Evolutionary conservation across 2,329 filamentous ascomycete genomes (phyloP).

Genomic region (Daldinia eschscholtzii): DNA sequence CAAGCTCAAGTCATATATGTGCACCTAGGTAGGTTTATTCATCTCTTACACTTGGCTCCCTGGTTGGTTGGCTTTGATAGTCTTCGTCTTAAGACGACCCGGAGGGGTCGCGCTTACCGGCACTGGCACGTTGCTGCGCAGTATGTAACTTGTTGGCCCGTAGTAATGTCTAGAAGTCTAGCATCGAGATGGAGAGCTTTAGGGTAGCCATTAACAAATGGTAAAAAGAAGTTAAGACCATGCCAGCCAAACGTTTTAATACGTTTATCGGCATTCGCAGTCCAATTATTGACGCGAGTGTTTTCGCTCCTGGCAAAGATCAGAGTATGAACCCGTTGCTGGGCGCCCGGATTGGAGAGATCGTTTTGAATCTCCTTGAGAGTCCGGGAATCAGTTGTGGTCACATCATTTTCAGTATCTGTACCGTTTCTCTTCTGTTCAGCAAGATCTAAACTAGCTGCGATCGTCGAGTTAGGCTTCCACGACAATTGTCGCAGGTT

Average conservation of each 20-base stretch:
- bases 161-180: slow-evolving; percentile 17
- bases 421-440: slow-evolving; percentile 37
- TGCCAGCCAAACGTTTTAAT: slow-evolving; percentile 51
- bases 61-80: slow-evolving; percentile 28
- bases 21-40: slow-evolving; percentile 24
- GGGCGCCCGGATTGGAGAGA: slow-evolving; percentile 67
- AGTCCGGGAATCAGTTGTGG: slow-evolving; percentile 71
- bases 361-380: slow-evolving; percentile 67
- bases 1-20: slow-evolving; percentile 24
- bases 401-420: slow-evolving; percentile 57
- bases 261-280: slow-evolving; percentile 64
- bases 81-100: slow-evolving; percentile 25
- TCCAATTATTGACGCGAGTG: slow-evolving; percentile 63
- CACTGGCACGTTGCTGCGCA: slow-evolving; percentile 19
- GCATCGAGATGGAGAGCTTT: slow-evolving; percentile 21
- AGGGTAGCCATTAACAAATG: slow-evolving; percentile 15
- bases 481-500: slow-evolving; percentile 23
- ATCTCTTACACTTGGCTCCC: slow-evolving; percentile 18
- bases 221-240: slow-evolving; percentile 16
- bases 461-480: slow-evolving; percentile 36
- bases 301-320: slow-evolving; percentile 70
- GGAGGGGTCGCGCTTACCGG: slow-evolving; percentile 8
- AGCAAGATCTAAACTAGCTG: slow-evolving; percentile 11
- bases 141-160: background rate
- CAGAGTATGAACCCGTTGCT: slow-evolving; percentile 64